A percentile compares a stretch with the other conserved stretches of the same genome.
These are phyloP conservation scores for Chytriomyces sp. DNA, from an alignment of 192 early-diverging fungal species.

Conservation along the genomic window DNA sequence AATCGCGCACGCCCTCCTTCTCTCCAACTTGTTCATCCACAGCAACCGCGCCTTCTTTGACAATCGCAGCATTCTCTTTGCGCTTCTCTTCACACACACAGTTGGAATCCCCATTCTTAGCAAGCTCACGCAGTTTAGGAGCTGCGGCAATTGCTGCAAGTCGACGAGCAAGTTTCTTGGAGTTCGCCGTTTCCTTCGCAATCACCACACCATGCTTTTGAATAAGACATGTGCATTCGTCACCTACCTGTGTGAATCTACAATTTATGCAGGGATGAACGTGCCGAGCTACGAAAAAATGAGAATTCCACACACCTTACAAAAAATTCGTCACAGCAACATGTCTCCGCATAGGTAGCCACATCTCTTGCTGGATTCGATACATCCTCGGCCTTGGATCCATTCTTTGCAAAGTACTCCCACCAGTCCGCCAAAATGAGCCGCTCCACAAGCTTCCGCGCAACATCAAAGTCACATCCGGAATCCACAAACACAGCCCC, in stretches of 20 bases:
- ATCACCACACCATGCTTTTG: constrained; percentile 3
- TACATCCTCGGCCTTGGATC: not conserved
- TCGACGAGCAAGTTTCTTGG: constrained; percentile 10
- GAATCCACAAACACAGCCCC: constrained; percentile 89
- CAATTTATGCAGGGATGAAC: not conserved
- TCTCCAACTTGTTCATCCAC: not conserved
- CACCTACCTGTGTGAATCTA: not conserved
- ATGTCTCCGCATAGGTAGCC: constrained; percentile 2
- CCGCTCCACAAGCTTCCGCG: constrained; percentile 34
- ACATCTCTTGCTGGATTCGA: constrained; percentile 11
- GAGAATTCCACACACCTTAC: not conserved
- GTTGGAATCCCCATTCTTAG: not conserved
- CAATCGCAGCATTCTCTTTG: not conserved
- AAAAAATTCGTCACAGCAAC: constrained; percentile 16
- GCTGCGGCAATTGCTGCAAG: not conserved
- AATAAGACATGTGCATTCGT: not conserved
- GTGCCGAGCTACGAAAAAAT: not conserved
- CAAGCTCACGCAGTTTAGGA: not conserved
- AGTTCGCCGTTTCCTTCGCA: not conserved
- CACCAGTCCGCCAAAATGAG: constrained; percentile 27
- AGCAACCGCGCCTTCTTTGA: not conserved
- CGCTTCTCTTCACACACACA: not conserved
- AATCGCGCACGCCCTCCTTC: not conserved
- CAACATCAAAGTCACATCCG: constrained; percentile 62
- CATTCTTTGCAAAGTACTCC: constrained; percentile 9